Conservation (phyloP, 164 flowering plant species). For the Chimonanthus praecox region DNA sequence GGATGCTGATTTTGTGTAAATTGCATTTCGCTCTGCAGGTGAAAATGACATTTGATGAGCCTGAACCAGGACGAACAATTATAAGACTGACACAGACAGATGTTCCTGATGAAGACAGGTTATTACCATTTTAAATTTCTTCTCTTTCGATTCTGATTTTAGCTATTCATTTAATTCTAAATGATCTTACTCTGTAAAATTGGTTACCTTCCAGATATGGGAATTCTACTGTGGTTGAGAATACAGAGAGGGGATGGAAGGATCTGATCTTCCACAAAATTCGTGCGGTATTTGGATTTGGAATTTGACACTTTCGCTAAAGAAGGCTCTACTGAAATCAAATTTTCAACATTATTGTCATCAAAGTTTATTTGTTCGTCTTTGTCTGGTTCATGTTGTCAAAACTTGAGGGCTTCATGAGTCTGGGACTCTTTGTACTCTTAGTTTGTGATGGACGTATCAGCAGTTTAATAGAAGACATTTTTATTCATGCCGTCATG, state of each 20-base stretch:
- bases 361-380: neutral
- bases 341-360: neutral
- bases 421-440: neutral
- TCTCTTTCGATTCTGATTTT: neutral
- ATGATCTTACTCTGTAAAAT: neutral
- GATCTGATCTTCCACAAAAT: conserved; percentile 82
- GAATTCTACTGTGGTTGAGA: conserved; percentile 85
- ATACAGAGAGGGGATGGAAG: conserved; percentile 91
- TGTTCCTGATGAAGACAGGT: conserved; percentile 95
- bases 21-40: conserved; percentile 41
- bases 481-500: neutral
- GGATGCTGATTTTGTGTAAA: neutral
- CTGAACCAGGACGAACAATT: conserved; percentile 65
- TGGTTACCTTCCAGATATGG: conserved; percentile 57
- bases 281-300: conserved; percentile 83
- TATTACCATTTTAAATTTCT: conserved; percentile 3
- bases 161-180: neutral
- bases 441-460: neutral
- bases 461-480: neutral
- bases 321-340: neutral
- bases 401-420: conserved; percentile 2
- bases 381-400: conserved; percentile 3
- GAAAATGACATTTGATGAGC: conserved; percentile 61
- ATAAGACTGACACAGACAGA: conserved; percentile 59
- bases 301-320: conserved; percentile 24